Conservation (phyloP, 1,284 basidiomycete species). For the Cutaneotrichosporon cutaneum region DNA sequence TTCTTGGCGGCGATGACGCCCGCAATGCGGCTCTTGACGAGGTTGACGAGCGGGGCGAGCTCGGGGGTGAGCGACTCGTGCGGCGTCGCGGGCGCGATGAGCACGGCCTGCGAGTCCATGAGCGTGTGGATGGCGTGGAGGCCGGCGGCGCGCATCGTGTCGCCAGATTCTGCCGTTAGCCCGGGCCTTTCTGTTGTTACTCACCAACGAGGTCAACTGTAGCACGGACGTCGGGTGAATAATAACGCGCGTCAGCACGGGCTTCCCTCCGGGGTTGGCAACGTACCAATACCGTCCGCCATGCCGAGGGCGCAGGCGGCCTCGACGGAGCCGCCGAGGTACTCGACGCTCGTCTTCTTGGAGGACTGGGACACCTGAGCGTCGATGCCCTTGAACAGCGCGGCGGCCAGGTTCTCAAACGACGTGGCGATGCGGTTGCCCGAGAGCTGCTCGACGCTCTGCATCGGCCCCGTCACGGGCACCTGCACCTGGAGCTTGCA, state of each 20-base stretch:
- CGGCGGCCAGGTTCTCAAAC: slow-evolving; percentile 80
- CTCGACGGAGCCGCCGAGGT: slow-evolving; percentile 96
- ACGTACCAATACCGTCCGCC: slow-evolving; percentile 91
- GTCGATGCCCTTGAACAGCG: slow-evolving; percentile 78
- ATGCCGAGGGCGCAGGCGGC: slow-evolving; percentile 95
- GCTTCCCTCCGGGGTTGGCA: background rate
- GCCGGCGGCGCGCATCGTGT: slow-evolving; percentile 98
- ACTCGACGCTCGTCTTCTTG: slow-evolving; percentile 75
- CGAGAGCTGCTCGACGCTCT: slow-evolving; percentile 73
- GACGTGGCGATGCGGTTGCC: slow-evolving; percentile 93
- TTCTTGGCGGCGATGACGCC: slow-evolving; percentile 87
- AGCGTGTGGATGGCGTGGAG: slow-evolving; percentile 89
- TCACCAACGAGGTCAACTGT: slow-evolving; percentile 85
- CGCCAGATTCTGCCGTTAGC: slow-evolving; percentile 74
- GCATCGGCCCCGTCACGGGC: slow-evolving; percentile 71
- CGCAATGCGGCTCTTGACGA: slow-evolving; percentile 83
- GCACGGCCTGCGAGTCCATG: slow-evolving; percentile 84
- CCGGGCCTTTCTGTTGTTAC: slow-evolving; percentile 44
- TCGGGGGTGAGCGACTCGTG: slow-evolving; percentile 64
- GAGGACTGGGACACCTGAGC: slow-evolving; percentile 52
- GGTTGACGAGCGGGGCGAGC: slow-evolving; percentile 63
- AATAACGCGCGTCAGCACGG: slow-evolving; percentile 10
- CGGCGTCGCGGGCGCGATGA: slow-evolving; percentile 76
- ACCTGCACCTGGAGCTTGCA: slow-evolving; percentile 94
- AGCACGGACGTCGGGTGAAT: background rate